Conservation (phyloP, 306 rosid species). For the Rosa rugosa region DNA sequence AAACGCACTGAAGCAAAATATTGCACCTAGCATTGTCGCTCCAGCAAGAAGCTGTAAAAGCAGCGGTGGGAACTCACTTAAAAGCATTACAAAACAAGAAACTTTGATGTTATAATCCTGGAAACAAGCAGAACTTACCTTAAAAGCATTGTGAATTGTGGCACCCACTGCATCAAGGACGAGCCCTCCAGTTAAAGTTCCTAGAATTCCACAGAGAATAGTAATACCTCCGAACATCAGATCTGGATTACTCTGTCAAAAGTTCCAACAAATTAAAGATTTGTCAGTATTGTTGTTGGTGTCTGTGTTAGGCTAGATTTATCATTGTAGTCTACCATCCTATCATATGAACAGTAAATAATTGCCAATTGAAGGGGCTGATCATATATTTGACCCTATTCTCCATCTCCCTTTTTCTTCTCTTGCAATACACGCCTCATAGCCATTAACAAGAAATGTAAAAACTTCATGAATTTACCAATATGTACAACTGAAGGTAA, state of each 20-base stretch:
- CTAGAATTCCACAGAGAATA: slow-evolving; percentile 75
- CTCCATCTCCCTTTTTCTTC: not conserved
- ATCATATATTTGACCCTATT: not conserved
- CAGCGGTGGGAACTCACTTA: slow-evolving; percentile 16
- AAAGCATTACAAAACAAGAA: not conserved
- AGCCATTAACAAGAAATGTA: slow-evolving; percentile 16
- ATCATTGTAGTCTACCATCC: not conserved
- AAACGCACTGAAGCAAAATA: slow-evolving; percentile 80
- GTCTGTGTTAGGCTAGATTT: not conserved
- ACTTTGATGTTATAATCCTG: slow-evolving; percentile 4
- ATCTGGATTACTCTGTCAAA: slow-evolving; percentile 74
- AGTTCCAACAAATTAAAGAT: slow-evolving; percentile 19
- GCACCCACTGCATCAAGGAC: slow-evolving; percentile 74
- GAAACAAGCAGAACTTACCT: slow-evolving; percentile 50
- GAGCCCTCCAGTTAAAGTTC: slow-evolving; percentile 83
- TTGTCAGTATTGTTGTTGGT: not conserved
- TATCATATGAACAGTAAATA: not conserved
- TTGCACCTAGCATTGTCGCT: slow-evolving; percentile 81
- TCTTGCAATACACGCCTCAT: not conserved
- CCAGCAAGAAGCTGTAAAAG: slow-evolving; percentile 75
- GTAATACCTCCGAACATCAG: slow-evolving; percentile 85
- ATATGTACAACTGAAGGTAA: not conserved
- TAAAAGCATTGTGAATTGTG: slow-evolving; percentile 79
- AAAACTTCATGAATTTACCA: slow-evolving; percentile 12
- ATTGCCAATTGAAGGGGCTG: not conserved